These are phyloP conservation scores for Lichtheimia ornata DNA, from an alignment of 371 early-diverging fungal species.

Conservation along the genomic window DNA sequence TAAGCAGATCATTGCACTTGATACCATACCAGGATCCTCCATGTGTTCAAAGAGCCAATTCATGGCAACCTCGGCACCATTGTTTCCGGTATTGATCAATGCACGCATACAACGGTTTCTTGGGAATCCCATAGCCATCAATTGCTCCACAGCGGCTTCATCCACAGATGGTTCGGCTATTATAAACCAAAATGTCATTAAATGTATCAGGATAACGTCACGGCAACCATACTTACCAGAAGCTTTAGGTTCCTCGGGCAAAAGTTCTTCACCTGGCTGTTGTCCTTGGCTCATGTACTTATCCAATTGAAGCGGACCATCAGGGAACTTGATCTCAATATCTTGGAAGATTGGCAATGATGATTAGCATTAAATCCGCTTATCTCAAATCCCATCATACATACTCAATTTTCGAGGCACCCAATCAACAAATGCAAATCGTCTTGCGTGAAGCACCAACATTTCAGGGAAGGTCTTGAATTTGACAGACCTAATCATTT, in stretches of 20 bases:
- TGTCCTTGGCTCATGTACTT: conserved; percentile 67
- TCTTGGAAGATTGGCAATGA: conserved; percentile 25
- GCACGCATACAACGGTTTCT: conserved; percentile 83
- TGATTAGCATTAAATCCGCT: background rate
- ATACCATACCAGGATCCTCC: conserved; percentile 77
- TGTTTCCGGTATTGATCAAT: conserved; percentile 76
- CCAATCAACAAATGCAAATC: conserved; percentile 90
- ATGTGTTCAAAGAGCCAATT: conserved; percentile 94
- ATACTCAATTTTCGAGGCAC: conserved; percentile 81
- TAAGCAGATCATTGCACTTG: conserved; percentile 14
- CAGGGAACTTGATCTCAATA: conserved; percentile 62
- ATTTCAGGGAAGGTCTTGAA: conserved; percentile 87
- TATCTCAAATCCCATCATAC: conserved; percentile 5
- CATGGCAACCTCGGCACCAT: conserved; percentile 87
- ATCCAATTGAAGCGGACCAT: conserved; percentile 55
- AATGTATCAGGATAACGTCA: background rate
- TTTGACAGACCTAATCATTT: conserved; percentile 56
- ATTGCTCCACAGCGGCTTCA: conserved; percentile 65
- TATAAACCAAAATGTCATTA: background rate
- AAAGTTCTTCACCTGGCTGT: conserved; percentile 68
- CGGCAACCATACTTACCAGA: conserved; percentile 8
- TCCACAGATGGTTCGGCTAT: conserved; percentile 58
- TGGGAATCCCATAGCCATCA: conserved; percentile 92
- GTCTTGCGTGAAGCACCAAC: conserved; percentile 76
- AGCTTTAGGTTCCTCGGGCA: conserved; percentile 66